These are phyloP conservation scores for Phytophthora chlamydospora DNA, from an alignment of 352 stramenopile species.

Conservation along the genomic window DNA sequence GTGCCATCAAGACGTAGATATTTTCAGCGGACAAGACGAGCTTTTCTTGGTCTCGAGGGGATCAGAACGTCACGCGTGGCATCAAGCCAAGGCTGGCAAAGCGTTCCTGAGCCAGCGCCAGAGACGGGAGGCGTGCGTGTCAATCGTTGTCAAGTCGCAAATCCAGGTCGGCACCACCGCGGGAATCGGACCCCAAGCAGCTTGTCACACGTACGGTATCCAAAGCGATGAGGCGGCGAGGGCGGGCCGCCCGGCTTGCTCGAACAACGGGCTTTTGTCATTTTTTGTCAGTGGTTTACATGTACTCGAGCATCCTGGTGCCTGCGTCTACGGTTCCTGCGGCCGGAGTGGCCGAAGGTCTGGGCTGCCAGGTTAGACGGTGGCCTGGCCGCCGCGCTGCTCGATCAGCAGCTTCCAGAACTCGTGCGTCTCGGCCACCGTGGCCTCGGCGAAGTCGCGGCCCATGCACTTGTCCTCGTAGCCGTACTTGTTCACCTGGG, in stretches of 20 bases:
- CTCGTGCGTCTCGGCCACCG: constrained; percentile 88
- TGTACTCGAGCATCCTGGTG: constrained; percentile 35
- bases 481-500: constrained; percentile 99
- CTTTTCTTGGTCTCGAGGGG: constrained; percentile 22
- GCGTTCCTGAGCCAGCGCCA: constrained; percentile 1
- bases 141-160: constrained; percentile 7
- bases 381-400: constrained; percentile 81
- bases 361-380: constrained; percentile 52
- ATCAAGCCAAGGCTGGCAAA: neutral
- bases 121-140: constrained; percentile 8
- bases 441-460: constrained; percentile 87
- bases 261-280: constrained; percentile 28
- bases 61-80: constrained; percentile 23
- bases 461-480: constrained; percentile 98
- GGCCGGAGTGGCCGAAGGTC: constrained; percentile 18
- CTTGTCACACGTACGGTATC: constrained; percentile 6
- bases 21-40: constrained; percentile 32
- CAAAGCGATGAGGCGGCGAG: neutral
- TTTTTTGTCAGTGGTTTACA: constrained; percentile 35
- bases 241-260: constrained; percentile 12
- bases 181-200: constrained; percentile 4
- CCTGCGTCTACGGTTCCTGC: constrained; percentile 34
- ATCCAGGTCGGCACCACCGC: constrained; percentile 5
- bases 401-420: constrained; percentile 92
- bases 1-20: constrained; percentile 22